Base-by-base conservation (phyloP, 1,284 basidiomycete species). In the Microbotryum scabiosae region DNA sequence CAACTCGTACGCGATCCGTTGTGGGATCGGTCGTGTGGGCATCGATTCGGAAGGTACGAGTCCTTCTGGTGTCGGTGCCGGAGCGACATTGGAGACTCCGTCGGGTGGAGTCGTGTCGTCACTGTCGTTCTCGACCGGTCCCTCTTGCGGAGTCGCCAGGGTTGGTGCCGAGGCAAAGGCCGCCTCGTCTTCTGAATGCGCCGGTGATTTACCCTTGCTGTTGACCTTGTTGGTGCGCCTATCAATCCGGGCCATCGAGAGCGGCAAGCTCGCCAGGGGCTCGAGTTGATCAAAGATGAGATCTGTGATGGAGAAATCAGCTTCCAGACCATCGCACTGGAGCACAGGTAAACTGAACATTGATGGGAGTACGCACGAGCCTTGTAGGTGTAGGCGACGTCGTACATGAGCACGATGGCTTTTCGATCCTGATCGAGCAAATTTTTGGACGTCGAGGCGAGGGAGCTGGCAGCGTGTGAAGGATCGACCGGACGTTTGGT, bases 321-420 rank as follows among this genome's bases (percentile, higher is more conserved):
- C n/a, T n/a, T n/a, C n/a, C n/a, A n/a, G n/a, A n/a, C n/a, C n/a
- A n/a, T n/a, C n/a, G n/a, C n/a, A n/a, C n/a, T n/a, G n/a, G n/a
- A n/a, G n/a, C n/a, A n/a, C n/a, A n/a, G n/a, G n/a, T n/a, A n/a
- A n/a, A n/a, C n/a, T n/a, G n/a, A n/a, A n/a, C n/a, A n/a, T n/a
- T n/a, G n/a, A n/a, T n/a, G n/a, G n/a, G n/a, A n/a, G n/a, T n/a
- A 18, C 56, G 26, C 32, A 86, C 87, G 82, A 67, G 83, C 79
- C 56, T 77, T 72, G 76, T 90, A 83, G n/a, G 85, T 80, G 73
- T 88, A 93, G 0, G 79, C 83, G 0, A 96, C 90, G 69, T 97
- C 90, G 74, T 87, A 85, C 30, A 83, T 81, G 12, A 97, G 73
- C 0, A 85, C 70, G 8, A 85, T 71, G 7, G 72, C 70, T 6